Conservation (phyloP, 345 rosid species). For the Gossypium stocksii region DNA sequence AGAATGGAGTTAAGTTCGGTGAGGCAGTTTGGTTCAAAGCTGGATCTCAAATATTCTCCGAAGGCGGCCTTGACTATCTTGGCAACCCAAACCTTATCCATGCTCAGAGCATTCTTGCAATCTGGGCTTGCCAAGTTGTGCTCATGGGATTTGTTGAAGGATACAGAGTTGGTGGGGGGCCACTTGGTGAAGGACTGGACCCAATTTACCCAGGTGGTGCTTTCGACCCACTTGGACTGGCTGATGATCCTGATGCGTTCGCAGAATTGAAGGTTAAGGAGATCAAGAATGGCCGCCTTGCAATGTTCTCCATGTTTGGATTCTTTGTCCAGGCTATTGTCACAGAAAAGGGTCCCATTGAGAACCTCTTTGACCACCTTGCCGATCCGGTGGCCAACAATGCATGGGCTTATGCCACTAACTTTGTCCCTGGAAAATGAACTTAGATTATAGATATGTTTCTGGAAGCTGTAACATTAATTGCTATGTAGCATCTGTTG, state of each 20-base stretch:
- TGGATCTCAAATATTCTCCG: background rate
- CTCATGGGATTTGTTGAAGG: background rate
- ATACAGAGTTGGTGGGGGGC: background rate
- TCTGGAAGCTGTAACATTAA: conserved; percentile 10
- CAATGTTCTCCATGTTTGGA: background rate
- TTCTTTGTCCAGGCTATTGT: too few species aligned
- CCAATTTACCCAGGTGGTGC: background rate
- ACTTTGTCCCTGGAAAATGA: background rate
- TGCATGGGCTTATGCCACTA: background rate
- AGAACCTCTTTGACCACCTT: background rate
- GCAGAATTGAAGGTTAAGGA: background rate
- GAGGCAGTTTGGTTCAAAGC: background rate
- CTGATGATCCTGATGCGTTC: background rate
- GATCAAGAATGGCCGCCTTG: background rate
- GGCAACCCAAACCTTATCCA: background rate
- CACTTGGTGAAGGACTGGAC: background rate
- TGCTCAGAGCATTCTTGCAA: background rate
- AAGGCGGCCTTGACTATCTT: background rate
- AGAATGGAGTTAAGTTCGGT: background rate
- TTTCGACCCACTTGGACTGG: background rate
- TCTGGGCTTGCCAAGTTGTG: background rate
- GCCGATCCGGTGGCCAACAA: conserved; percentile 35
- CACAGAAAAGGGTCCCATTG: background rate
- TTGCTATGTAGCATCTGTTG: conserved; percentile 9
- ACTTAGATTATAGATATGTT: background rate